Base-by-base conservation (phyloP, 176 grass and related monocot genomes). In the Eragrostis nindensis region DNA sequence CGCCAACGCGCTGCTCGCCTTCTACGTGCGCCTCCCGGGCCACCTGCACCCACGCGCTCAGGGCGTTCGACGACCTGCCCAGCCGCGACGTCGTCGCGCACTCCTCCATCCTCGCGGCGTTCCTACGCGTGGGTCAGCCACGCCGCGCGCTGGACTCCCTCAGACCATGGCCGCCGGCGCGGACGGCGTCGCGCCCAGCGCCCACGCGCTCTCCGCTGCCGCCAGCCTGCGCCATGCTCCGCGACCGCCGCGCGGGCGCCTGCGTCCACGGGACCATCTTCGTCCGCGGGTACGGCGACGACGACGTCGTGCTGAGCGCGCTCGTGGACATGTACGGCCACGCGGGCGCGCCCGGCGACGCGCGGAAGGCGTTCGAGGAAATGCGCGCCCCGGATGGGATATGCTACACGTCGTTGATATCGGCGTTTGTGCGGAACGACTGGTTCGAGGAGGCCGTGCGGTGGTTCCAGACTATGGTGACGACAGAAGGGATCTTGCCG, bases 321-420 rank as follows among this genome's bases (percentile, higher is more conserved):
- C 88, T 94, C 0, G 85, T 94, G 12, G 86, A 91, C 80, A 85
- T 94, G 92, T 97, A 97, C 5, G 92, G 95, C n/a, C 21, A 73
- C 65, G 66, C 62, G 2, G 52, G 40, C 19, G 66, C 72, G 0
- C 71, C 83, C 11, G 75, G 74, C 1, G 87, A 90, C 5, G 95
- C 90, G 55, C 69, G 66, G 74, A 89, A 45, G 43, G 73, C 70
- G 77, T 97, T 94, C 62, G 87, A 87, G 26, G 92, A 92, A 92
- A 89, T 94, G 86, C 25, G 52, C n/a, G 65, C 87, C 25, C 91
- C 89, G 22, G 92, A 94, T 9, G 68, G 85, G 45, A 89, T 97
- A 25, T 92, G 95, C 77, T 94, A 91, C 85, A 97, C 92, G 39
- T 94, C 90, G 2, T 19, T 97, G 64, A 83, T 94, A 85, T 97